Base-by-base conservation (phyloP, 768 basidiomycete genomes). In the Suillus variegatus region DNA sequence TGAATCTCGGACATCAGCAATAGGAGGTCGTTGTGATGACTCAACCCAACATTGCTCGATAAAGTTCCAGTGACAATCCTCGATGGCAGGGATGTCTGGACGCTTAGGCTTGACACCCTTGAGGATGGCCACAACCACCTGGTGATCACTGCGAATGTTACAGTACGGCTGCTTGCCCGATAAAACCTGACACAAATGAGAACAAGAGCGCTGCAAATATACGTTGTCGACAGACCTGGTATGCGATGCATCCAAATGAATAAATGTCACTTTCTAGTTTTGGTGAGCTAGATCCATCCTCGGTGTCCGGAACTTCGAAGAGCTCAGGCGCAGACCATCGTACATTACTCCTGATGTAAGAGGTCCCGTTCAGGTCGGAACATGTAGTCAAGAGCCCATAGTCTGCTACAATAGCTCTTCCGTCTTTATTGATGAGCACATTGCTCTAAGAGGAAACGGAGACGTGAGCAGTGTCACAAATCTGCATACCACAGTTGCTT, bases 1-100 rank as follows among this genome's bases (percentile, higher is more conserved):
- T 40, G 7, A 20, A 20, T 41, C 40, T 16, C 25, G 40, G 57
- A 60, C 10, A 41, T 60, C 18, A 28, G 10, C 14, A 43, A 60
- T 41, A 1, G 40, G 40, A 28, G 57, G 40, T 41, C 57, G 40
- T 12, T 41, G 57, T 12, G 25, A 41, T 43, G 28, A 9, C 22
- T 58, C 57, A 8, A 40, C 35, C 82, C 82, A 83, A 64, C 81
- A 82, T 36, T 68, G 67, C 67, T 79, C 70, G 40, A 82, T 81
- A 20, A 83, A 72, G 1, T 74, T 68, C 82, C 82, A 82, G 63
- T 82, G 80, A 12, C 65, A 66, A 80, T 77, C 20, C 74, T 74
- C 14, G 81, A 77, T 61, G 79, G 79, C 5, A 76, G 74, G n/a
- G 67, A 52, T 13, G 76, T 75, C 0, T 80, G 81, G 61, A n/a